phyloP scores from a whole-genome alignment of 2,329 filamentous ascomycete species.

The Fonsecaea erecta region DNA sequence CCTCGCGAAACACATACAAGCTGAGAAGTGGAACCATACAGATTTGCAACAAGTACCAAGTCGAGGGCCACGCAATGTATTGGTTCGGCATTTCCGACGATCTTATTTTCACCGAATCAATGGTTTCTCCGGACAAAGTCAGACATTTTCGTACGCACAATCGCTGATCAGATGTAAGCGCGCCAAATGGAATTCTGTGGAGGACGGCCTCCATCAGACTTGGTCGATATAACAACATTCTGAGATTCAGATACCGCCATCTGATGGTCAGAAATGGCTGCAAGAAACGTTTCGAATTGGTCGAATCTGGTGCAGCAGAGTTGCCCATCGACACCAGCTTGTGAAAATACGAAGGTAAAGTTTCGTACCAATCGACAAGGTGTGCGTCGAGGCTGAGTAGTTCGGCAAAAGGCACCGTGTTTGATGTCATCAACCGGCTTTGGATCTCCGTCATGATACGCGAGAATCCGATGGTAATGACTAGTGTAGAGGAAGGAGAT shows the following conservation, averaged over 20 bases:
- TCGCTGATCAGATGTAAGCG: conserved; percentile 23
- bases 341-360: conserved; percentile 18
- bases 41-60: conserved; percentile 35
- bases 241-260: conserved; percentile 36
- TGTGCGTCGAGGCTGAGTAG: conserved; percentile 24
- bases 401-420: conserved; percentile 17
- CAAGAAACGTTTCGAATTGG: conserved; percentile 4
- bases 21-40: conserved; percentile 32
- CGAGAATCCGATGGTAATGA: conserved; percentile 20
- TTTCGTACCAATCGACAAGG: conserved; percentile 26
- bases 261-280: conserved; percentile 30
- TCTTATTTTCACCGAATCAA: conserved; percentile 18
- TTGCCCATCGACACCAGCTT: background rate
- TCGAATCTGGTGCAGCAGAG: background rate
- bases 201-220: conserved; percentile 28
- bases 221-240: conserved; percentile 36
- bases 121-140: conserved; percentile 18
- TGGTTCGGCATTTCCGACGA: conserved; percentile 26
- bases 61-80: conserved; percentile 28
- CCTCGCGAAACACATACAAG: conserved; percentile 20
- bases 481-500: conserved; percentile 11
- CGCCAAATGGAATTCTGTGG: conserved; percentile 24
- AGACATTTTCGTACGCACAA: conserved; percentile 26
- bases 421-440: conserved; percentile 11
- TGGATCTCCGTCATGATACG: conserved; percentile 25